Percentiles rank a stretch among this genome's conserved stretches.
These are phyloP conservation scores for Tylopilus subfusipes DNA, from an alignment of 768 basidiomycete genomes.

Conservation along the genomic window DNA sequence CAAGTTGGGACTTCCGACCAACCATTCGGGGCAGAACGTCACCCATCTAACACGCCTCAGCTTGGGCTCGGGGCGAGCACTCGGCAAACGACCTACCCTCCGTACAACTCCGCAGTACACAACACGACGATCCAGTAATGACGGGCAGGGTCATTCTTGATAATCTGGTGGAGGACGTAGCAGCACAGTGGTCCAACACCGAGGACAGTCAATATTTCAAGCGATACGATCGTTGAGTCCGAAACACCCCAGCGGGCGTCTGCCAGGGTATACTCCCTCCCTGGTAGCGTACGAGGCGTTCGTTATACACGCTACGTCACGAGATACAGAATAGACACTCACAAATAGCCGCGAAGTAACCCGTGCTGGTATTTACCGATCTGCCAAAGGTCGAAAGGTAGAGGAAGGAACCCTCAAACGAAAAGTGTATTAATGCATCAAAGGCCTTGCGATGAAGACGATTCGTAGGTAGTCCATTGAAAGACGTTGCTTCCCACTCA, in stretches of 20 bases:
- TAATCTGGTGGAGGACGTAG: conserved; percentile 65
- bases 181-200: conserved; percentile 68
- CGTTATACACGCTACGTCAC: not conserved
- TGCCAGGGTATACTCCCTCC: conserved; percentile 78
- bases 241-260: conserved; percentile 80
- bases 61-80: not conserved
- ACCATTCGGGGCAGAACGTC: conserved; percentile 88
- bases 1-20: conserved; percentile 68
- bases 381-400: conserved; percentile 74
- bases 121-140: conserved; percentile 72
- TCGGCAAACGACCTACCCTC: conserved; percentile 47
- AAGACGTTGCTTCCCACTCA: conserved; percentile 31
- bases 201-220: conserved; percentile 81
- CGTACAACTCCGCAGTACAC: conserved; percentile 73
- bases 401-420: conserved; percentile 77
- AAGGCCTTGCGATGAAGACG: conserved; percentile 49
- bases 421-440: conserved; percentile 77
- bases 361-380: conserved; percentile 63
- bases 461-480: not conserved
- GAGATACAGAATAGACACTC: conserved; percentile 24
- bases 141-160: conserved; percentile 57
- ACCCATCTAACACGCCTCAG: conserved; percentile 53
- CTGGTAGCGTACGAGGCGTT: conserved; percentile 33
- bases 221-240: conserved; percentile 76
- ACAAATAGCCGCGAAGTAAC: conserved; percentile 75